phyloP scores from a whole-genome alignment of 805 yeast species.

The Candida piceae region DNA sequence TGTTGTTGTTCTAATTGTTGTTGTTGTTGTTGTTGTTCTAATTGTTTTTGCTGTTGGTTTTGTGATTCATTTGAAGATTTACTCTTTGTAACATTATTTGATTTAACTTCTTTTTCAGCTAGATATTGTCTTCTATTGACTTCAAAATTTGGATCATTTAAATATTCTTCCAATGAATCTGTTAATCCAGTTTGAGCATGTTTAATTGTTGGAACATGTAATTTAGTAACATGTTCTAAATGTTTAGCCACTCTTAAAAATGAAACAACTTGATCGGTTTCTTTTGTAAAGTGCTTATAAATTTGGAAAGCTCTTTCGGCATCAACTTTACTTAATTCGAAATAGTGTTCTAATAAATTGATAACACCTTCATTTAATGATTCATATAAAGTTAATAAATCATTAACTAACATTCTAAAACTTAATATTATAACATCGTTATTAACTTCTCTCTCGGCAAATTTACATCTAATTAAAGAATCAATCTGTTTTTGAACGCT shows the following conservation, averaged over 20 bases:
- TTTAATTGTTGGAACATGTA: conserved; percentile 91
- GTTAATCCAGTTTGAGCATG: conserved; percentile 96
- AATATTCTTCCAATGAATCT: conserved; percentile 78
- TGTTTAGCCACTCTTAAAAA: conserved; percentile 87
- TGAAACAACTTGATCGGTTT: conserved; percentile 82
- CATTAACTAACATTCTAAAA: conserved; percentile 86
- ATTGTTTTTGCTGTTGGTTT: conserved; percentile 3
- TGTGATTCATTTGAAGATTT: not conserved
- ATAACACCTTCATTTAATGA: conserved; percentile 94
- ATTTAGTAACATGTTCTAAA: conserved; percentile 77
- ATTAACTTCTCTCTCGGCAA: conserved; percentile 72
- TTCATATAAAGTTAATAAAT: conserved; percentile 79
- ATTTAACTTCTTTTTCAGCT: conserved; percentile 55
- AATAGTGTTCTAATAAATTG: conserved; percentile 87
- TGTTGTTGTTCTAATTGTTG: conserved; percentile 4
- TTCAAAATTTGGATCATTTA: conserved; percentile 83
- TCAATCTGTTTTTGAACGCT: conserved; percentile 80
- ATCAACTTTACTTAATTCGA: conserved; percentile 82
- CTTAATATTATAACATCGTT: conserved; percentile 82
- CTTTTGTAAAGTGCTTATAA: conserved; percentile 78
- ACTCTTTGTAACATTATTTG: too few species aligned
- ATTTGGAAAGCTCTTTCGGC: conserved; percentile 83
- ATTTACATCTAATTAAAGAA: conserved; percentile 66
- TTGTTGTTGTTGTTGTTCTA: not conserved
- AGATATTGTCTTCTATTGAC: conserved; percentile 71